Base-by-base conservation (phyloP, 2,329 filamentous ascomycete genomes). In the Trichoderma pleuroti region DNA sequence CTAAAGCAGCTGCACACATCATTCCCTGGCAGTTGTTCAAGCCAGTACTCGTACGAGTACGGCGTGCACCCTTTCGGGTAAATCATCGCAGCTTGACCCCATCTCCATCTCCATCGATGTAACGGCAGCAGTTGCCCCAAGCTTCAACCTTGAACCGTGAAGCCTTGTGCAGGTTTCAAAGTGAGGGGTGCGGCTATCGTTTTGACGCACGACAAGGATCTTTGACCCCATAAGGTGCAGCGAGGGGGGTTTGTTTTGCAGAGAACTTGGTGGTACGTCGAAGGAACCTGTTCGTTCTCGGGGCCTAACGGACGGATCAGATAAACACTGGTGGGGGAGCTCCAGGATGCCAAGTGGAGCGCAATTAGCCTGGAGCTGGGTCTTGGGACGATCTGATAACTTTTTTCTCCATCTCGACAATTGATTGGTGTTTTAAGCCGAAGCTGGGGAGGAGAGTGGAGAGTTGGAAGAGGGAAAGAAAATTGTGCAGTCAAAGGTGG, bases 381-480 rank as follows among this genome's bases (percentile, higher is more conserved):
- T 3, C 42, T 10, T 36, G 9, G 46, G 57, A 63, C 59, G 67
- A 70, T 70, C 67, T 70, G 67, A 70, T 70, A 70, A 70, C 67
- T 56, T 63, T 69, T 68, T 70, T 56, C 57, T 32, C 28, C 26
- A 39, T 56, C 14, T 32, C 18, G 32, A 30, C 12, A 24, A 26
- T 12, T 70, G 57, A 63, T 70, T 63, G 57, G 57, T 34, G 30
- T 56, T 69, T 52, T 26, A n/a, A 7, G 59, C 26, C 28, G 65
- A 49, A n/a, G 32, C 5, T 30, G 21, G 59, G 57, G 57, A 54
- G 56, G 39, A n/a, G 32, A 56, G 32, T 26, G 57, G 21, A 26
- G 34, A 54, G 42, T 14, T 69, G 57, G 42, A 59, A 2, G 26
- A 46, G 16, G 36, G 32, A 56, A 24, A 24, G 56, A 28, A 66